Evolutionary conservation across 805 yeast genomes (phyloP), one percentile per base, ranked within the genome.

Genomic region (Candida hungchunana): DNA sequence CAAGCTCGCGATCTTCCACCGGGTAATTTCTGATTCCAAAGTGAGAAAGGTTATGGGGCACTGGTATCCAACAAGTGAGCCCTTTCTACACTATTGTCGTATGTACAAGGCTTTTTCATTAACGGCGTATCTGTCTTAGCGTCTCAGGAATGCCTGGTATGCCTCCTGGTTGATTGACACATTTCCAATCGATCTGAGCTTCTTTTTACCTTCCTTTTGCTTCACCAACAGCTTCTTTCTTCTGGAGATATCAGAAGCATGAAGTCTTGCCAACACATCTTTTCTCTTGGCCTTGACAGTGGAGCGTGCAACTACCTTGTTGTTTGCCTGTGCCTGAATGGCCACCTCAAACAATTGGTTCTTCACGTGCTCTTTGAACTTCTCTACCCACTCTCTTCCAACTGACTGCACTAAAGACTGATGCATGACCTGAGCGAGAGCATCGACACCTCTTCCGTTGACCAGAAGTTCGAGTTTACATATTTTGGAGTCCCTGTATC

Each of bases 201-300:
- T 73, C 60, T 83, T 86, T 62, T 93, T 93, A 25, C 98, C 98
- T 55, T 86, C 96, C 59, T 89, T 90, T 54, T 90, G 98, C 50
- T 83, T 82, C 37, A 73, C 86, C 35, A 90, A 66, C 47, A 90
- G 69, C 62, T 90, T 90, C 67, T 88, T 88, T 43, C 96, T 71
- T 63, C 98, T 72, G 0, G 94, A 75, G 22, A 89, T 75, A 65
- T 90, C 98, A 14, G 96, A 79, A 0, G 97, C 98, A 60, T 90
- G 97, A 42, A 93, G 64, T 53, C 79, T 84, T 19, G 93, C 95
- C 37, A 93, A 68, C n/a, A 90, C 98, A 60, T 90, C 97, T 61
- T 90, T 90, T 42, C 96, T 69, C 55, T 86, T 76, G 6, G 97
- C 97, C 57, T 86, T 85, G 44, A 93, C 84, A 0, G 97, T 89